These are phyloP conservation scores for Calocybe gangraenosa DNA, from an alignment of 768 basidiomycete species.

Conservation along the genomic window DNA sequence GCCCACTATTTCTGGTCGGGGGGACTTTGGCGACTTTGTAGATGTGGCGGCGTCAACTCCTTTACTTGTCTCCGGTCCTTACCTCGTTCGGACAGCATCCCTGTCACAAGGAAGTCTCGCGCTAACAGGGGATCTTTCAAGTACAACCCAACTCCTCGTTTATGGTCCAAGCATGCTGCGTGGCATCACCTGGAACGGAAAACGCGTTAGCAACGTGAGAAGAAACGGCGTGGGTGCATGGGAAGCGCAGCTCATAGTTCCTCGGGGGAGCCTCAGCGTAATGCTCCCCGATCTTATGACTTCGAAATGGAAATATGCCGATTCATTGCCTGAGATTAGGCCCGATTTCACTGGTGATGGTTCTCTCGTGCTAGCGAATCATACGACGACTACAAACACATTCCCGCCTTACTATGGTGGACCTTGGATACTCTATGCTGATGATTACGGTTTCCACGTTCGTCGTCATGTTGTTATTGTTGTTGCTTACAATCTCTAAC, in stretches of 20 bases:
- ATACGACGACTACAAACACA: slow-evolving; percentile 12
- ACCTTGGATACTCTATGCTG: slow-evolving; percentile 16
- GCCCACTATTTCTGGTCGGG: slow-evolving; percentile 13
- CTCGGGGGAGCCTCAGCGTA: background rate
- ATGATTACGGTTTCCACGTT: slow-evolving; percentile 17
- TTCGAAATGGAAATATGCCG: slow-evolving; percentile 11
- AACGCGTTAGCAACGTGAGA: background rate
- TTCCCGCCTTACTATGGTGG: slow-evolving; percentile 16
- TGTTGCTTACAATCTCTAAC: background rate
- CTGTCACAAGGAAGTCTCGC: slow-evolving; percentile 6
- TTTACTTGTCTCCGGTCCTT: slow-evolving; percentile 11
- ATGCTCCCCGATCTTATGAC: slow-evolving; percentile 10
- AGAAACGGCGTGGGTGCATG: slow-evolving; percentile 5
- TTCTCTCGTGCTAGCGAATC: slow-evolving; percentile 9
- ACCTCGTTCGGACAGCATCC: slow-evolving; percentile 13
- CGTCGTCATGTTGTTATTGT: background rate
- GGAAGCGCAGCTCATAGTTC: background rate
- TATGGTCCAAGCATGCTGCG: slow-evolving; percentile 10
- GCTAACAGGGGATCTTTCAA: slow-evolving; percentile 11
- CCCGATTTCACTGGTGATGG: slow-evolving; percentile 7
- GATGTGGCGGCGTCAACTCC: slow-evolving; percentile 12
- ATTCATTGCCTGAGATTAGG: slow-evolving; percentile 14
- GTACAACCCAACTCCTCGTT: slow-evolving; percentile 7
- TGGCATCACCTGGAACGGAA: slow-evolving; percentile 13
- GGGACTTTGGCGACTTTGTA: slow-evolving; percentile 9